These are phyloP conservation scores for Linderniella brevidens DNA, from an alignment of 257 asterid genomes.

Conservation along the genomic window DNA sequence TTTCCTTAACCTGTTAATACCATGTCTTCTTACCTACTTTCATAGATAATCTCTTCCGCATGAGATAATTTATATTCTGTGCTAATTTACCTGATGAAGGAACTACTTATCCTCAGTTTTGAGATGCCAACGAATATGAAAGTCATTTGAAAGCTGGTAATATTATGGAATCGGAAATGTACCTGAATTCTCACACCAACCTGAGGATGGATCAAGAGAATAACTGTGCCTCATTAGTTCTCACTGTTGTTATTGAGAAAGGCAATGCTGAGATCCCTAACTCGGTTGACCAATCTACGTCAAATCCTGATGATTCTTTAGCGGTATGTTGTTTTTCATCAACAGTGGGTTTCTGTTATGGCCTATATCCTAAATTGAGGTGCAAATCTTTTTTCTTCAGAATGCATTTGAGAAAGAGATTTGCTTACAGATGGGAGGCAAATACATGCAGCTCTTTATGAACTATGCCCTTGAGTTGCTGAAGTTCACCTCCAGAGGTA, in stretches of 20 bases:
- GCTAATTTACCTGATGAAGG: constrained; percentile 25
- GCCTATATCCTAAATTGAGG: neutral
- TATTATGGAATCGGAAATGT: constrained; percentile 24
- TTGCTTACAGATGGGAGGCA: constrained; percentile 56
- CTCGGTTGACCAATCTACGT: constrained; percentile 25
- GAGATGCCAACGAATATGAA: constrained; percentile 14
- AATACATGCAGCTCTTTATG: constrained; percentile 64
- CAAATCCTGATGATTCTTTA: constrained; percentile 41
- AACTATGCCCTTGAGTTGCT: constrained; percentile 55
- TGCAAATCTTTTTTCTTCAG: constrained; percentile 15
- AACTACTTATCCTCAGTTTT: constrained; percentile 13
- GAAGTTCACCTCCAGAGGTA: constrained; percentile 71
- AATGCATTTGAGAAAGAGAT: constrained; percentile 53
- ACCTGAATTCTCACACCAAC: constrained; percentile 21
- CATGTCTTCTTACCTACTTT: neutral
- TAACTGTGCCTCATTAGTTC: constrained; percentile 20
- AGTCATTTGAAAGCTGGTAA: constrained; percentile 19
- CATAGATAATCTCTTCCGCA: constrained; percentile 7
- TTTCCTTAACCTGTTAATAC: too few relatives aligned
- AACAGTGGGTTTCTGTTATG: constrained; percentile 1
- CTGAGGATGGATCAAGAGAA: constrained; percentile 29
- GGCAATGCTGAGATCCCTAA: constrained; percentile 38
- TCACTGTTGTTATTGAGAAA: constrained; percentile 50
- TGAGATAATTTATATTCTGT: too few relatives aligned
- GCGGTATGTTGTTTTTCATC: constrained; percentile 32